A percentile compares a stretch with the other conserved stretches of the same genome.
Conservation (phyloP, 2,329 filamentous ascomycete genomes). For the Fusarium guadeloupense region DNA sequence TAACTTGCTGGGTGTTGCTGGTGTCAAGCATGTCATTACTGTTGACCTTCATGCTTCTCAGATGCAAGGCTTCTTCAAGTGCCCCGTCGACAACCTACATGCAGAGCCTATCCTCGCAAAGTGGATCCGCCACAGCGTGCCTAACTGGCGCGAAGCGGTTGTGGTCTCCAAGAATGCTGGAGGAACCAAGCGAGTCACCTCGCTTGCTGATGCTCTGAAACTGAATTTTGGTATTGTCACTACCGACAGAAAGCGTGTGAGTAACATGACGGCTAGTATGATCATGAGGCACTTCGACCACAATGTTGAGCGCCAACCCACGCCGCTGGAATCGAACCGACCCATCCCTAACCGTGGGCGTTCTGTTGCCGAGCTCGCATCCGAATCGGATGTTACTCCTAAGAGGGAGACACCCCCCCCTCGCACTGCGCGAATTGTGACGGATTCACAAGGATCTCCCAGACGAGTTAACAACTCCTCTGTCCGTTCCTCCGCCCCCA, state of each 20-base stretch:
- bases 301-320: constrained; percentile 57
- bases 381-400: constrained; percentile 32
- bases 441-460: constrained; percentile 58
- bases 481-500: constrained; percentile 21
- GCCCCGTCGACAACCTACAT: constrained; percentile 95
- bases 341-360: constrained; percentile 34
- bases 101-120: constrained; percentile 94
- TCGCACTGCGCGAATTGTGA: constrained; percentile 47
- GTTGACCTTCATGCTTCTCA: constrained; percentile 97
- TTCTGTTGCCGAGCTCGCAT: constrained; percentile 29
- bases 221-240: constrained; percentile 98
- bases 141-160: constrained; percentile 88
- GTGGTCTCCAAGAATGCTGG: constrained; percentile 98
- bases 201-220: constrained; percentile 92
- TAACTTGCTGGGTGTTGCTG: constrained; percentile 91
- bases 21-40: constrained; percentile 96
- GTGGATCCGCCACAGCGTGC: constrained; percentile 92
- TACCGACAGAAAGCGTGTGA: constrained; percentile 76
- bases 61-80: constrained; percentile 99
- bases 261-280: constrained; percentile 81
- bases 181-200: constrained; percentile 96
- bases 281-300: constrained; percentile 76
- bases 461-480: constrained; percentile 44
- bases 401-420: constrained; percentile 34
- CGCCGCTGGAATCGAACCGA: constrained; percentile 49